Conservation (phyloP, 2,329 filamentous ascomycete species). For the Ascochyta lentis region DNA sequence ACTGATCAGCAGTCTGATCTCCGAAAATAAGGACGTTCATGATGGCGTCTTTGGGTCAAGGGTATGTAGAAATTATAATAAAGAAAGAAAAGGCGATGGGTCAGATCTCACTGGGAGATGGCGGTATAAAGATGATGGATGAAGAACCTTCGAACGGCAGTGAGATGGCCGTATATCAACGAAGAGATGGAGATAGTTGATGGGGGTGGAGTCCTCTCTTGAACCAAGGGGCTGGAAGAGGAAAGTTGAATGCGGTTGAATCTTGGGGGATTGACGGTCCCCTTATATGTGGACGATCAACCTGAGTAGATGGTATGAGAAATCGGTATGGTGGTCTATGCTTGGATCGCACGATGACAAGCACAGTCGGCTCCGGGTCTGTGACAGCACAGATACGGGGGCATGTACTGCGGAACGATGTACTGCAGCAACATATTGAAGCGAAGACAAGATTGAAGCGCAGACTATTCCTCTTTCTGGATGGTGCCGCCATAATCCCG, state of each 20-base stretch:
- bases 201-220: conserved; percentile 13
- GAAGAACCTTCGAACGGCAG: conserved; percentile 11
- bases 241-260: conserved; percentile 28
- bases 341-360: conserved; percentile 47
- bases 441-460: conserved; percentile 48
- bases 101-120: conserved; percentile 10
- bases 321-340: conserved; percentile 35
- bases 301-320: conserved; percentile 31
- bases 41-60: conserved; percentile 28
- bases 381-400: conserved; percentile 47
- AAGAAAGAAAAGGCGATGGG: conserved; percentile 10
- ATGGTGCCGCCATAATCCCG: conserved; percentile 44
- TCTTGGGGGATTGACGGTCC: conserved; percentile 34
- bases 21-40: conserved; percentile 69
- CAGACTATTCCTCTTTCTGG: conserved; percentile 43
- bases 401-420: conserved; percentile 49
- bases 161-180: conserved; percentile 21
- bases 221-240: conserved; percentile 37
- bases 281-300: conserved; percentile 48
- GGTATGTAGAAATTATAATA: conserved; percentile 35
- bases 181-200: conserved; percentile 18
- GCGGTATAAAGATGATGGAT: neutral
- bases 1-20: conserved; percentile 74
- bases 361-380: conserved; percentile 47
- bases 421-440: conserved; percentile 51